phyloP scores from a whole-genome alignment of 352 stramenopile genomes.

The Phytophthora podocarpi region DNA sequence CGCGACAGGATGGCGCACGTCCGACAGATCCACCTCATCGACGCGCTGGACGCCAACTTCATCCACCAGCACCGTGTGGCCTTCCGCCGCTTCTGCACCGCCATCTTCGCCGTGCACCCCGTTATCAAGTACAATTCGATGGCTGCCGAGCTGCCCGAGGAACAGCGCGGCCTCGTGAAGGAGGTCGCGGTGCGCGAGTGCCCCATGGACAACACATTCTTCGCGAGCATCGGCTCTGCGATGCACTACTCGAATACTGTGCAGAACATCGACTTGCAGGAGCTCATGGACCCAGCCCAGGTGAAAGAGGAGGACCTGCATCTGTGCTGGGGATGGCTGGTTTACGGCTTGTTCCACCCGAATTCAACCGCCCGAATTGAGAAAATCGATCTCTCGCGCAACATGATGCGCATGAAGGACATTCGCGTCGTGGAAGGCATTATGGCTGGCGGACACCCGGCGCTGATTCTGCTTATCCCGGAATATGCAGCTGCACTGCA shows the following conservation, averaged over 20 bases:
- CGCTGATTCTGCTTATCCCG: constrained; percentile 50
- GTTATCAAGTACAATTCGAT: constrained; percentile 63
- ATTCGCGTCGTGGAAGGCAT: constrained; percentile 55
- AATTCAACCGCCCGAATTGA: constrained; percentile 56
- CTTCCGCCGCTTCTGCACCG: constrained; percentile 55
- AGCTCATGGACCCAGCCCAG: constrained; percentile 46
- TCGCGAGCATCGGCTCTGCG: constrained; percentile 52
- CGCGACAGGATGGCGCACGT: constrained; percentile 50
- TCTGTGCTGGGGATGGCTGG: constrained; percentile 58
- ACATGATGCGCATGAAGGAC: constrained; percentile 66
- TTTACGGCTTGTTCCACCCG: constrained; percentile 58
- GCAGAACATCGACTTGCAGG: constrained; percentile 54
- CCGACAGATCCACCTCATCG: constrained; percentile 50
- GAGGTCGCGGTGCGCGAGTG: constrained; percentile 52
- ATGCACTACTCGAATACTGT: constrained; percentile 62
- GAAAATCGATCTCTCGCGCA: constrained; percentile 49
- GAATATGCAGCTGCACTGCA: constrained; percentile 52
- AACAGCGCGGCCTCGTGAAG: constrained; percentile 45
- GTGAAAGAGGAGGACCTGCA: constrained; percentile 50
- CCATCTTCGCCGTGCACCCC: constrained; percentile 50
- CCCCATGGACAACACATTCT: constrained; percentile 59
- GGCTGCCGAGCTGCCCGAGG: constrained; percentile 44
- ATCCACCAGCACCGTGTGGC: constrained; percentile 43
- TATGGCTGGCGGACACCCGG: constrained; percentile 56
- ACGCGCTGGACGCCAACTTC: constrained; percentile 50